A percentile compares a stretch with the other conserved stretches of the same genome.
Evolutionary conservation across 2,329 filamentous ascomycete species (phyloP).

Genomic region (Trichoderma atroviride): DNA sequence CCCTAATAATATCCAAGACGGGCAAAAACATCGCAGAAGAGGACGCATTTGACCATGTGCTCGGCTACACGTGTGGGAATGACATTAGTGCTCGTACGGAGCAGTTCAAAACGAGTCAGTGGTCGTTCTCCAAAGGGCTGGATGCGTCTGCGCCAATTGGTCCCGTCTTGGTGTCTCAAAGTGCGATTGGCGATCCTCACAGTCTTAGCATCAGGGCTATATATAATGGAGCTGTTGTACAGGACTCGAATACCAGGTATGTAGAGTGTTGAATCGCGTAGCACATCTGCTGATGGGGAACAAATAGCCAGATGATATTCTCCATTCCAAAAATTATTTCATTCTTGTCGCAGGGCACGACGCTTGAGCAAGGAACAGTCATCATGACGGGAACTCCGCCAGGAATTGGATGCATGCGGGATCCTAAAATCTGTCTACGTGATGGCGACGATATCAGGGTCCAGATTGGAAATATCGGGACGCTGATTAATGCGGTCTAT

Average conservation of each 20-base stretch:
- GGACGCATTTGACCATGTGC: not conserved
- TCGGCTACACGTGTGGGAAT: not conserved
- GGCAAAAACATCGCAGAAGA: not conserved
- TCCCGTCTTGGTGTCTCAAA: not conserved
- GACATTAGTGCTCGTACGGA: not conserved
- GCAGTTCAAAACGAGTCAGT: not conserved
- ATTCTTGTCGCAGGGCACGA: not conserved
- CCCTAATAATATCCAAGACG: not conserved
- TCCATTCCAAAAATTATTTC: not conserved
- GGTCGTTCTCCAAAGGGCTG: not conserved
- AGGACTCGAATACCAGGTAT: not conserved
- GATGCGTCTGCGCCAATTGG: not conserved
- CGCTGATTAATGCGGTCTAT: not conserved
- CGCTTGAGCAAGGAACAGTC: not conserved
- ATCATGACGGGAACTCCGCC: conserved; percentile 1
- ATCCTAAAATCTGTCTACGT: not conserved
- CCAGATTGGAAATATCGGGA: not conserved
- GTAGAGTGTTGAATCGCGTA: not conserved
- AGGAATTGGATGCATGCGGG: not conserved
- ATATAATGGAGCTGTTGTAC: not conserved
- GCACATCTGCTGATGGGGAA: not conserved
- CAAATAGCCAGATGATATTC: not conserved
- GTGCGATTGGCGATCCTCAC: not conserved
- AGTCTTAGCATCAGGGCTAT: not conserved
- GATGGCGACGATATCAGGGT: not conserved